Percentiles rank a stretch among this genome's conserved stretches.
Conservation (phyloP, 805 yeast species). For the Cyberlindnera lachancei region DNA sequence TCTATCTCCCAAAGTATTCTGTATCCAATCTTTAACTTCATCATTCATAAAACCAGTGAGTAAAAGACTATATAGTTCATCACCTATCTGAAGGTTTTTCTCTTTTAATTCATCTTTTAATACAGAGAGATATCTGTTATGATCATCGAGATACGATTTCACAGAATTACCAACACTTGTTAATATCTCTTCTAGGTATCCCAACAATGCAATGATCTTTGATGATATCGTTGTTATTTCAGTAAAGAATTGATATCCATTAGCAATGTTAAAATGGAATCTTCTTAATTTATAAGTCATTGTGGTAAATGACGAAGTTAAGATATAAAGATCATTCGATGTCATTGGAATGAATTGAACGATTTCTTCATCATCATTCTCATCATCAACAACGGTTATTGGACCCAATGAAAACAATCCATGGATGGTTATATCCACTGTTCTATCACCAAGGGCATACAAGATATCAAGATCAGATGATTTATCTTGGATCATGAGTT, state of each 20-base stretch:
- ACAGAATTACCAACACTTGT: slow-evolving; percentile 23
- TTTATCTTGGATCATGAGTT: slow-evolving; percentile 20
- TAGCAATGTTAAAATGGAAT: slow-evolving; percentile 8
- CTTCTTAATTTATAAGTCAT: slow-evolving; percentile 15
- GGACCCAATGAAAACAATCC: slow-evolving; percentile 27
- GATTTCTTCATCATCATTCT: slow-evolving; percentile 15
- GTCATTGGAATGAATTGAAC: slow-evolving; percentile 7
- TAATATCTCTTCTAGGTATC: slow-evolving; percentile 28
- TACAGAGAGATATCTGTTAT: slow-evolving; percentile 27
- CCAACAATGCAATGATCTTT: slow-evolving; percentile 21
- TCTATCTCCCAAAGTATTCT: slow-evolving; percentile 60
- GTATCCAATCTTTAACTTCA: slow-evolving; percentile 48
- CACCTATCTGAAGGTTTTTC: slow-evolving; percentile 24
- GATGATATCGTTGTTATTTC: slow-evolving; percentile 13
- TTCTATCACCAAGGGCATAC: slow-evolving; percentile 16
- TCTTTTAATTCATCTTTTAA: slow-evolving; percentile 27
- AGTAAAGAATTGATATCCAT: slow-evolving; percentile 9
- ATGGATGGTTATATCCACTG: slow-evolving; percentile 25
- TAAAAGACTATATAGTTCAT: slow-evolving; percentile 39
- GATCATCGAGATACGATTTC: slow-evolving; percentile 32
- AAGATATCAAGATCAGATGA: slow-evolving; percentile 20
- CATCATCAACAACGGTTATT: slow-evolving; percentile 5
- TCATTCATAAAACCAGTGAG: slow-evolving; percentile 48
- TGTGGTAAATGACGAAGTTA: slow-evolving; percentile 17
- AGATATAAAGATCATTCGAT: slow-evolving; percentile 11